A percentile compares a stretch with the other conserved stretches of the same genome.
Evolutionary conservation across 805 yeast genomes (phyloP).

Genomic region (Priceomyces castillae): DNA sequence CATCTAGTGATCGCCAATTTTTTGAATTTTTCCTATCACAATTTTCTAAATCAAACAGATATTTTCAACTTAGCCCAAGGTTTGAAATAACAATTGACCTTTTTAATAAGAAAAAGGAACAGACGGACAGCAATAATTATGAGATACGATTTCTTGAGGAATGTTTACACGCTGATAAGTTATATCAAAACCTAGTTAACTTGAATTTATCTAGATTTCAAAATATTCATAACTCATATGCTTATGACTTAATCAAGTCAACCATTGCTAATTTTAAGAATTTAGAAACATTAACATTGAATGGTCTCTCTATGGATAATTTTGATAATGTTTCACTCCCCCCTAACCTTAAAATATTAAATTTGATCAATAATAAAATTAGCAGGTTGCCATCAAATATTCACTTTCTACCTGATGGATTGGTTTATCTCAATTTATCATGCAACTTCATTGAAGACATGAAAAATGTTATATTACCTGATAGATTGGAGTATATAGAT

Average conservation of each 20-base stretch:
- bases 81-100: conserved; percentile 10
- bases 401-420: conserved; percentile 12
- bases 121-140: neutral
- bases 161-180: conserved; percentile 6
- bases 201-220: conserved; percentile 15
- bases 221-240: conserved; percentile 5
- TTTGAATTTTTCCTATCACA: conserved; percentile 1
- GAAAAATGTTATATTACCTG: conserved; percentile 11
- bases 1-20: neutral
- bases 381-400: conserved; percentile 7
- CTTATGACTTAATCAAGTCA: conserved; percentile 3
- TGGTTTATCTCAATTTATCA: conserved; percentile 14
- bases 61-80: conserved; percentile 6
- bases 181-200: conserved; percentile 11
- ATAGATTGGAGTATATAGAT: conserved; percentile 14
- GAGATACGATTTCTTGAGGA: conserved; percentile 1
- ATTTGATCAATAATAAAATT: conserved; percentile 14
- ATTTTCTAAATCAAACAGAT: conserved; percentile 2
- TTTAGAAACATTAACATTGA: conserved; percentile 13
- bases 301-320: conserved; percentile 7
- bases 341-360: conserved; percentile 7
- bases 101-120: conserved; percentile 10
- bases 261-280: conserved; percentile 9
- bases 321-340: conserved; percentile 11
- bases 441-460: conserved; percentile 13